Conservation (phyloP, 108 stramenopile species). For the Poteriospumella lacustris region DNA sequence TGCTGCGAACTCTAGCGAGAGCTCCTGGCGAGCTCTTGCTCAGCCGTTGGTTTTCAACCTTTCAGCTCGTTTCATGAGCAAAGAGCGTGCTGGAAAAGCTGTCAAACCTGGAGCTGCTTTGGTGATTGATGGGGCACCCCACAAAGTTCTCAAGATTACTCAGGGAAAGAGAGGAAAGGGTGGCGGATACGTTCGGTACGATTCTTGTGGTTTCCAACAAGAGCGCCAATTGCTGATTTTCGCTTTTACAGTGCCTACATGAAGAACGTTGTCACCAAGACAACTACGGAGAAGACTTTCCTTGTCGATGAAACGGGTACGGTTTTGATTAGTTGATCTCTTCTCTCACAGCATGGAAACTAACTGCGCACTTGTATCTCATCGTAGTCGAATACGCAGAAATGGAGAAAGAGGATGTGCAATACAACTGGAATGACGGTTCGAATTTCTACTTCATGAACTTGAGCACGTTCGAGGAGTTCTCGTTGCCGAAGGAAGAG, state of each 20-base stretch:
- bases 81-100: neutral
- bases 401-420: neutral
- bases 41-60: too few relatives aligned
- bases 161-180: constrained; percentile 13
- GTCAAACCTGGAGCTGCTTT: neutral
- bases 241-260: too few relatives aligned
- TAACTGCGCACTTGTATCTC: too few relatives aligned
- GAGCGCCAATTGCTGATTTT: too few relatives aligned
- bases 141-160: neutral
- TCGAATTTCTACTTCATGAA: neutral
- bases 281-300: neutral
- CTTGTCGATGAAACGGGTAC: neutral
- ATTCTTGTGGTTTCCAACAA: too few relatives aligned
- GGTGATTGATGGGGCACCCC: neutral
- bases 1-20: too few relatives aligned
- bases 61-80: too few relatives aligned
- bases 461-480: constrained; percentile 12
- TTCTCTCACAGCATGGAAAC: too few relatives aligned
- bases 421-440: constrained; percentile 13
- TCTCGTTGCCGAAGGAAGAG: neutral
- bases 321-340: too few relatives aligned
- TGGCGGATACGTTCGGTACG: constrained; percentile 1
- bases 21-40: too few relatives aligned
- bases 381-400: constrained; percentile 1
- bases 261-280: neutral